Percentiles rank a stretch among this genome's conserved stretches.
These are phyloP conservation scores for Begonia fuchsioides DNA, from an alignment of 306 rosid genomes.

Conservation along the genomic window DNA sequence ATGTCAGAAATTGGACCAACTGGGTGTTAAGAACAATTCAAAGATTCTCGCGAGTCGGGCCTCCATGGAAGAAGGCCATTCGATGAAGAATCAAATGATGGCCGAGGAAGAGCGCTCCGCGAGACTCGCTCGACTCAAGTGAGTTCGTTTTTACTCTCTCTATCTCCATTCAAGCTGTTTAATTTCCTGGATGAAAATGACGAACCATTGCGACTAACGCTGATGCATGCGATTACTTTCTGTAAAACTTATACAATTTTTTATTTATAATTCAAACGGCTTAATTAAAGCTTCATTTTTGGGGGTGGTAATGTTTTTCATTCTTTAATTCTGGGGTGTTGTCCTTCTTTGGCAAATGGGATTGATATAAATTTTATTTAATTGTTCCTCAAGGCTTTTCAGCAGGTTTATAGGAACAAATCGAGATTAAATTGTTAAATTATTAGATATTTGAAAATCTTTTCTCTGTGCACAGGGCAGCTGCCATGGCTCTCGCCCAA, in stretches of 20 bases:
- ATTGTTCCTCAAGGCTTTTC: no score
- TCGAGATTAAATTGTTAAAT: no score
- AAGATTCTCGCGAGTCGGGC: slow-evolving; percentile 48
- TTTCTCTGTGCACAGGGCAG: slow-evolving; percentile 35
- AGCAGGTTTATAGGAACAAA: no score
- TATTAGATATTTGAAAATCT: slow-evolving; percentile 2
- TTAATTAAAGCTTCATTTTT: no score
- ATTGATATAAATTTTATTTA: no score
- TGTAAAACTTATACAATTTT: no score
- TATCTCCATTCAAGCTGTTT: background rate
- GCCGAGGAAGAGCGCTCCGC: slow-evolving; percentile 66
- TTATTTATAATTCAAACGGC: no score
- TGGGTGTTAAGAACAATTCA: slow-evolving; percentile 59
- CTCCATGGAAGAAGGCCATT: slow-evolving; percentile 30
- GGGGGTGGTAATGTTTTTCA: no score
- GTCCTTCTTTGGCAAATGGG: no score
- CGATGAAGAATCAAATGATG: slow-evolving; percentile 30
- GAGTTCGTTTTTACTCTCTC: background rate
- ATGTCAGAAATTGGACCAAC: slow-evolving; percentile 27
- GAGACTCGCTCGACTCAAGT: slow-evolving; percentile 66
- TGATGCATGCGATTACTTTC: no score
- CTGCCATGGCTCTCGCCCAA: slow-evolving; percentile 47
- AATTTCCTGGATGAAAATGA: background rate
- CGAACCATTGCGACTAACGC: no score
- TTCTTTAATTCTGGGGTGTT: no score